phyloP scores from a whole-genome alignment of 768 basidiomycete species.

The Galerina marginata region DNA sequence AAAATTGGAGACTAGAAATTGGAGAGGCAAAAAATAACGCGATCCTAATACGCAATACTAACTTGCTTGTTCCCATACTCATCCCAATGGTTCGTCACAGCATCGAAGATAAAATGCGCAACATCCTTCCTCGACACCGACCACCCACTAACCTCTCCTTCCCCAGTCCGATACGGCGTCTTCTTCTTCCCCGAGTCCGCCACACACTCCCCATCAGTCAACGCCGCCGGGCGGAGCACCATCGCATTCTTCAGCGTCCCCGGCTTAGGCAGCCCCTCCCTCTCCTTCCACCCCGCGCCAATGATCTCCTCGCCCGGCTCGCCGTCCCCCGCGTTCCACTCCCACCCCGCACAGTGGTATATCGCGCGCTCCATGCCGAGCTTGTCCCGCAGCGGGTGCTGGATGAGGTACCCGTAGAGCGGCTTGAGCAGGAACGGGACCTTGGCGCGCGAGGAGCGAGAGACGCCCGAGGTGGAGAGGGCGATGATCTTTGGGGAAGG shows the following conservation, averaged over 20 bases:
- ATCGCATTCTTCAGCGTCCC: slow-evolving; percentile 52
- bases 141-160: slow-evolving; percentile 47
- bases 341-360: slow-evolving; percentile 52
- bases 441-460: slow-evolving; percentile 42
- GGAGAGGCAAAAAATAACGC: not conserved
- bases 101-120: slow-evolving; percentile 65
- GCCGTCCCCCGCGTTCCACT: slow-evolving; percentile 46
- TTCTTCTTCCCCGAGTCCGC: slow-evolving; percentile 40
- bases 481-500: slow-evolving; percentile 49
- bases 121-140: slow-evolving; percentile 65
- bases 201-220: slow-evolving; percentile 52
- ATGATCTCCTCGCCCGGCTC: slow-evolving; percentile 48
- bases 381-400: slow-evolving; percentile 62
- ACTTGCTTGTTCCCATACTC: slow-evolving; percentile 55
- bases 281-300: slow-evolving; percentile 44
- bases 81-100: slow-evolving; percentile 50
- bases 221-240: slow-evolving; percentile 58
- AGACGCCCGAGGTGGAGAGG: slow-evolving; percentile 57
- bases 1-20: too few species aligned
- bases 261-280: slow-evolving; percentile 42
- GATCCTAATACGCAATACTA: slow-evolving; percentile 49
- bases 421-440: slow-evolving; percentile 53
- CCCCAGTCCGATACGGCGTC: slow-evolving; percentile 46
- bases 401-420: slow-evolving; percentile 51
- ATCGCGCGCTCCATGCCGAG: slow-evolving; percentile 57